These are phyloP conservation scores for Penicillium flavigenum DNA, from an alignment of 495 filamentous ascomycete species.

Conservation along the genomic window DNA sequence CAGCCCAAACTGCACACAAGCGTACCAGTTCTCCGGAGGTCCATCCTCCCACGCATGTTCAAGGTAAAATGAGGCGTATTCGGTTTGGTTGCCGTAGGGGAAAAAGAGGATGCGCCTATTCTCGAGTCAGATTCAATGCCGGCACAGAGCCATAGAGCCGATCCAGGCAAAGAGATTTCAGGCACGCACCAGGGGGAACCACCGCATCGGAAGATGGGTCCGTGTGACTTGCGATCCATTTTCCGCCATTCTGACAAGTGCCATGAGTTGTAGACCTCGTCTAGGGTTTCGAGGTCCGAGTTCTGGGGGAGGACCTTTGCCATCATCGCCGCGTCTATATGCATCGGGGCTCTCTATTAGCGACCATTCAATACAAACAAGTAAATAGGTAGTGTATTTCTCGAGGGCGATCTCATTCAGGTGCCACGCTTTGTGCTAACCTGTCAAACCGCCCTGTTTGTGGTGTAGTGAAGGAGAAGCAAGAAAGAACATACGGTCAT, in stretches of 20 bases:
- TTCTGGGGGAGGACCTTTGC: conserved; percentile 69
- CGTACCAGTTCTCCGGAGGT: conserved; percentile 85
- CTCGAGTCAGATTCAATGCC: conserved; percentile 14
- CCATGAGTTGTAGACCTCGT: conserved; percentile 77
- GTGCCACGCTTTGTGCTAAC: neutral
- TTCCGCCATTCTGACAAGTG: conserved; percentile 77
- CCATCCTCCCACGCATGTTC: conserved; percentile 83
- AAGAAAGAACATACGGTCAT: conserved; percentile 62
- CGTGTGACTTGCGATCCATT: conserved; percentile 74
- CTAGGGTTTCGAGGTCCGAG: conserved; percentile 68
- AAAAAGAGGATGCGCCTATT: conserved; percentile 90
- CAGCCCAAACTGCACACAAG: conserved; percentile 92
- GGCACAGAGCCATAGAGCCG: neutral
- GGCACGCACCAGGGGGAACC: conserved; percentile 78
- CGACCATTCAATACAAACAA: conserved; percentile 6
- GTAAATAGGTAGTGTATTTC: neutral
- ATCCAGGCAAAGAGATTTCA: conserved; percentile 5
- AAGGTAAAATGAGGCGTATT: conserved; percentile 91
- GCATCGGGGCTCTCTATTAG: conserved; percentile 23
- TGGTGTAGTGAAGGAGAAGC: conserved; percentile 10
- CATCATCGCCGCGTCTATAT: conserved; percentile 79
- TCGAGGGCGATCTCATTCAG: neutral
- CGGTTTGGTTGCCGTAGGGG: conserved; percentile 88
- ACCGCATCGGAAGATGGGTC: conserved; percentile 82
- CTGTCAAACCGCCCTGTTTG: neutral